phyloP scores from a whole-genome alignment of 2,329 filamentous ascomycete species.

The Trichophyton rubrum region DNA sequence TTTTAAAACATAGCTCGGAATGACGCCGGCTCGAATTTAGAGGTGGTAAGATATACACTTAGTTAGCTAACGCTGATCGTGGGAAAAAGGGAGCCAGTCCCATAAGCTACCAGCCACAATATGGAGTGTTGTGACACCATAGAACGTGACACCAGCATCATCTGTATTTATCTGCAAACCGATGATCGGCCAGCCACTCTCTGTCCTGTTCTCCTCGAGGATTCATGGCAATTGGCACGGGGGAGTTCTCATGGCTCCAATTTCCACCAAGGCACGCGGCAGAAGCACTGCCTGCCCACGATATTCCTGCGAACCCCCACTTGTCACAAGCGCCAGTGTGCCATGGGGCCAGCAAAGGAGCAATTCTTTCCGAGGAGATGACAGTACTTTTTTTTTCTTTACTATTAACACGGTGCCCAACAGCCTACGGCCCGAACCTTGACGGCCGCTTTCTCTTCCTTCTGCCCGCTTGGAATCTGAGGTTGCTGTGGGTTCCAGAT shows the following conservation, averaged over 20 bases:
- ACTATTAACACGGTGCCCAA: not conserved
- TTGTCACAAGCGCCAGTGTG: not conserved
- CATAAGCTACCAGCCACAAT: constrained; percentile 19
- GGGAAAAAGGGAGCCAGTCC: constrained; percentile 18
- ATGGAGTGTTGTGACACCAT: constrained; percentile 23
- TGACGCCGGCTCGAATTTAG: not conserved
- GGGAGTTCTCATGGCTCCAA: constrained; percentile 1
- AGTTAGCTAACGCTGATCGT: not conserved
- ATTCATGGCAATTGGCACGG: constrained; percentile 7
- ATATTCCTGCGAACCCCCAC: not conserved
- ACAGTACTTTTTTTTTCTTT: not conserved
- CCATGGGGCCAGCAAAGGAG: not conserved
- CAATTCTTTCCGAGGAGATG: not conserved
- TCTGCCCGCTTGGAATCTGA: too few relatives aligned
- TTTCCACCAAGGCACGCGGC: not conserved
- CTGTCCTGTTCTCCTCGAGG: constrained; percentile 14
- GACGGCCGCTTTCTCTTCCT: not conserved
- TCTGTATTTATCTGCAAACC: constrained; percentile 27
- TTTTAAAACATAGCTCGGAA: not conserved
- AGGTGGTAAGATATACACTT: not conserved
- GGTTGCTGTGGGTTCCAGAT: too few relatives aligned
- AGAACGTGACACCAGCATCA: constrained; percentile 26
- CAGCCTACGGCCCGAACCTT: not conserved
- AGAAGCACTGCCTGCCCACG: not conserved
- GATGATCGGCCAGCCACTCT: constrained; percentile 24